A percentile compares a stretch with the other conserved stretches of the same genome.
phyloP scores from a whole-genome alignment of 768 basidiomycete genomes.

The Rhodotorula kratochvilovae region DNA sequence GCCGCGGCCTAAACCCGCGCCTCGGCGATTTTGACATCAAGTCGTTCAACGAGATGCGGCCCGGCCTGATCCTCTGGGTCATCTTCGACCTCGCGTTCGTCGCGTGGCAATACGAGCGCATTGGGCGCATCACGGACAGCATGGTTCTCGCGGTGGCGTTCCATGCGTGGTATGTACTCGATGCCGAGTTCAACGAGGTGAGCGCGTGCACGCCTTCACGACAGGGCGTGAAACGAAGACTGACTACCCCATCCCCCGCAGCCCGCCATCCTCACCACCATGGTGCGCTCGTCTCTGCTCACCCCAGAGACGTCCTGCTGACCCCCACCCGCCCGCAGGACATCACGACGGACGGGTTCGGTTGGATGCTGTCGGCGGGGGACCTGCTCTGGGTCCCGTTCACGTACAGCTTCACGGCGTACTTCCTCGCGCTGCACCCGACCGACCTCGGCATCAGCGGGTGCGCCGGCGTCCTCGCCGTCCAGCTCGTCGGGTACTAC shows the following conservation, averaged over 20 bases:
- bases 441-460: constrained; percentile 65
- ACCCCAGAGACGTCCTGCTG: not conserved
- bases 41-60: constrained; percentile 70
- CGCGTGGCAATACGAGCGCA: constrained; percentile 75
- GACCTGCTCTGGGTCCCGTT: constrained; percentile 93
- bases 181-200: constrained; percentile 86
- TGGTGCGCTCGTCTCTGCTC: constrained; percentile 49
- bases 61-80: constrained; percentile 86
- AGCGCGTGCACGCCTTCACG: constrained; percentile 33
- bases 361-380: constrained; percentile 94
- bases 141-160: constrained; percentile 84
- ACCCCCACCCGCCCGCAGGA: constrained; percentile 51
- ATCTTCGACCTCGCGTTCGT: constrained; percentile 84
- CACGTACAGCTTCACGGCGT: constrained; percentile 85
- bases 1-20: constrained; percentile 87
- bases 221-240: too few relatives aligned
- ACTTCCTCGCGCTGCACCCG: constrained; percentile 86
- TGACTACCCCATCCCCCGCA: constrained; percentile 44
- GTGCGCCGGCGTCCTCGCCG: constrained; percentile 58
- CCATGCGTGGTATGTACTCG: constrained; percentile 80
- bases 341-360: constrained; percentile 94
- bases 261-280: constrained; percentile 84
- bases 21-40: constrained; percentile 73
- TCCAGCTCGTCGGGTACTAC: constrained; percentile 73
- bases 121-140: constrained; percentile 63